A percentile compares a stretch with the other conserved stretches of the same genome.
These are phyloP conservation scores for Leccinum disarticulatum DNA, from an alignment of 768 basidiomycete species.

Conservation along the genomic window DNA sequence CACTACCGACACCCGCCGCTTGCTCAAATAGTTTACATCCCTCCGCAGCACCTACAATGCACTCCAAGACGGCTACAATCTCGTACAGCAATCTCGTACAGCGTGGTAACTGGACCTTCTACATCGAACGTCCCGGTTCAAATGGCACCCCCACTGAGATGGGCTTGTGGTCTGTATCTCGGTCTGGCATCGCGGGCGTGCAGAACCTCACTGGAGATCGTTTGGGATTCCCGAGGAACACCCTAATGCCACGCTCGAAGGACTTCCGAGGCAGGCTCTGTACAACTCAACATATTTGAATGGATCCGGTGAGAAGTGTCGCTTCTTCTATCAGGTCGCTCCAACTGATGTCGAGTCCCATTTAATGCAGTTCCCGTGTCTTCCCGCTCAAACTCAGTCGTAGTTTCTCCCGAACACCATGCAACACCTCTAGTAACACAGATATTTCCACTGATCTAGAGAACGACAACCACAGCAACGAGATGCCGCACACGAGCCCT, in stretches of 20 bases:
- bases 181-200: constrained; percentile 55
- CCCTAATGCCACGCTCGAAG: constrained; percentile 22
- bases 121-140: constrained; percentile 80
- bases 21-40: constrained; percentile 71
- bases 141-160: constrained; percentile 79
- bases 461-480: background rate
- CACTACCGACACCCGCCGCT: constrained; percentile 71
- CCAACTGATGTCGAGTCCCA: background rate
- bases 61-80: constrained; percentile 83
- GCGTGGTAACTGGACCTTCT: constrained; percentile 79
- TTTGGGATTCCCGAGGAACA: constrained; percentile 1
- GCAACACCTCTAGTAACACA: constrained; percentile 7
- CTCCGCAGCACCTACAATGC: constrained; percentile 68
- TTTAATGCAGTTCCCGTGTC: background rate
- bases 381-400: background rate
- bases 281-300: background rate
- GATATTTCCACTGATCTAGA: constrained; percentile 5
- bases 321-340: background rate
- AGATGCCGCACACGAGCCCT: background rate
- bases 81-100: constrained; percentile 51
- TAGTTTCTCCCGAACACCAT: background rate
- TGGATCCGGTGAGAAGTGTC: background rate
- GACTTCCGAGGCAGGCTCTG: constrained; percentile 15
- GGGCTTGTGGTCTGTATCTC: constrained; percentile 82
- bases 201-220: constrained; percentile 58